Evolutionary conservation across 2,329 filamentous ascomycete species (phyloP).

Genomic region (Aspergillus ibericus): DNA sequence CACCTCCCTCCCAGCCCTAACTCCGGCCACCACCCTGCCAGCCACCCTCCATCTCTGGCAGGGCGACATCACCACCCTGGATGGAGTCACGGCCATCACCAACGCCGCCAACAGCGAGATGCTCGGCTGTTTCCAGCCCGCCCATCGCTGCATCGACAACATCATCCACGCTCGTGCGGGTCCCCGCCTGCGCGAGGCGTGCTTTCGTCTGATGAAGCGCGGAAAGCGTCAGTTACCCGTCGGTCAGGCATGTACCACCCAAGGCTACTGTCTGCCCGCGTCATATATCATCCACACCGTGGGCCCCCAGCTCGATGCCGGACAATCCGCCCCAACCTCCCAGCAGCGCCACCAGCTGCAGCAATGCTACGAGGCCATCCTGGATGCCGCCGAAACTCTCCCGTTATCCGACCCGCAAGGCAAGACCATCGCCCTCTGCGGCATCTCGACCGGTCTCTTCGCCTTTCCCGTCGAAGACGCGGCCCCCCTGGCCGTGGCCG

Average conservation of each 20-base stretch:
- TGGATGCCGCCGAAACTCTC: constrained; percentile 15
- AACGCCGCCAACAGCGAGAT: constrained; percentile 24
- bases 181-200: constrained; percentile 22
- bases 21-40: neutral
- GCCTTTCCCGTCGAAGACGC: constrained; percentile 22
- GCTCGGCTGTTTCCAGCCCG: constrained; percentile 23
- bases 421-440: constrained; percentile 23
- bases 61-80: constrained; percentile 25
- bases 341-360: constrained; percentile 16
- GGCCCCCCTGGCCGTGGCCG: constrained; percentile 16
- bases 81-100: constrained; percentile 24
- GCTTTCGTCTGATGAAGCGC: constrained; percentile 14
- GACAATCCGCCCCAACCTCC: neutral
- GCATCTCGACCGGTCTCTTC: constrained; percentile 27
- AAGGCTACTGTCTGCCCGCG: constrained; percentile 21
- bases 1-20: neutral
- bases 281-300: constrained; percentile 23
- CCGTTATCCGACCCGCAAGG: constrained; percentile 13
- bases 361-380: constrained; percentile 18
- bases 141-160: constrained; percentile 27
- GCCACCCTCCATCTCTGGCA: constrained; percentile 17
- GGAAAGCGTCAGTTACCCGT: constrained; percentile 14
- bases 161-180: constrained; percentile 25
- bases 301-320: constrained; percentile 17
- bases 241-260: constrained; percentile 17